Evolutionary conservation across 176 grass and related monocot genomes (phyloP).

Genomic region (Lolium multiflorum): DNA sequence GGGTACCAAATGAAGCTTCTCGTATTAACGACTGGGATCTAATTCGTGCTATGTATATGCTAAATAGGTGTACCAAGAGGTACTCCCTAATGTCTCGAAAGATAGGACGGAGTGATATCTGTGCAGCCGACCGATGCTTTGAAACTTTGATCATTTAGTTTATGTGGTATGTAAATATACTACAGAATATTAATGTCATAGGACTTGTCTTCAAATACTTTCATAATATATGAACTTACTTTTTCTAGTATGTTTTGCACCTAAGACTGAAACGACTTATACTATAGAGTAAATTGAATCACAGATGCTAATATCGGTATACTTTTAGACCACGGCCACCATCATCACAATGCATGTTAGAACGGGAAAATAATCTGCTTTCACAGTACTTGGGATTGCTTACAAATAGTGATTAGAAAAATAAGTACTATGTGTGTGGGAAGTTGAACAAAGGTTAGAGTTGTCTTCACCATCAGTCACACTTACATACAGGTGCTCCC

Average conservation of each 20-base stretch:
- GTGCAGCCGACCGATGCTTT: not conserved
- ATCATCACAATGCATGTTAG: not conserved
- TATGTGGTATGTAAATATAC: not conserved
- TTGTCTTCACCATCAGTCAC: slow-evolving; percentile 25
- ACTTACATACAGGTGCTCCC: not conserved
- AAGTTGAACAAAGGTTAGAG: not conserved
- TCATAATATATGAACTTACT: not conserved
- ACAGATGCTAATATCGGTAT: not conserved
- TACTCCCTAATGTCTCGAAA: not conserved
- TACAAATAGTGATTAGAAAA: slow-evolving; percentile 2
- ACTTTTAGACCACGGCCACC: not conserved
- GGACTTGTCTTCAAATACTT: slow-evolving; percentile 18
- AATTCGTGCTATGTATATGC: slow-evolving; percentile 1
- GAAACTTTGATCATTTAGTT: slow-evolving; percentile 9
- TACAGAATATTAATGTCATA: not conserved
- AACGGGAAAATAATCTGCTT: not conserved
- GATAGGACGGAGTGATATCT: not conserved
- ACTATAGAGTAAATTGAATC: not conserved
- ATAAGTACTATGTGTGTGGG: not conserved
- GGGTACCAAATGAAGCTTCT: not conserved
- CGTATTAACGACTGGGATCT: not conserved
- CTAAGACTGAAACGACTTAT: not conserved
- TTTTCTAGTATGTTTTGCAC: not conserved
- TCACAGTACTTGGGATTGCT: not conserved
- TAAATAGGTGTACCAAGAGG: not conserved